A percentile compares a stretch with the other conserved stretches of the same genome.
These are phyloP conservation scores for Saprolegnia parasitica DNA, from an alignment of 352 stramenopile species.

Conservation along the genomic window DNA sequence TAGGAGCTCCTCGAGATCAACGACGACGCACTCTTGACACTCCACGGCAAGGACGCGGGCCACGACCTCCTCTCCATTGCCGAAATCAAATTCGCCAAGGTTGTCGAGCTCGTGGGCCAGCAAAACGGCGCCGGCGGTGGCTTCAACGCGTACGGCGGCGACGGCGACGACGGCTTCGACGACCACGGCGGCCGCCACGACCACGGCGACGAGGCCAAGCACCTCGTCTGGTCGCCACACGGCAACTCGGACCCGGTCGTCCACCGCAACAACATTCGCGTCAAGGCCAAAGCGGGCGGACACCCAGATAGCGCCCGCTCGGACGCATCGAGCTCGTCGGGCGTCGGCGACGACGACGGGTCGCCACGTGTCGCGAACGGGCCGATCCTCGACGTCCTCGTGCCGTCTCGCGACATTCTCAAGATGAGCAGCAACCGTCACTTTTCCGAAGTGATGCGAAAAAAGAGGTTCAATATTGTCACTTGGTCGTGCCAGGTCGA, in stretches of 20 bases:
- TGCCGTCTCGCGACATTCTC: slow-evolving; percentile 74
- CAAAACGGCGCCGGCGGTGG: slow-evolving; percentile 52
- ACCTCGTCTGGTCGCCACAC: slow-evolving; percentile 54
- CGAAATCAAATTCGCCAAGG: slow-evolving; percentile 74
- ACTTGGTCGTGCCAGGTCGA: no score
- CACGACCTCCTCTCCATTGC: slow-evolving; percentile 48
- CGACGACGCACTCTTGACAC: slow-evolving; percentile 8
- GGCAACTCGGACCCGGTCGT: slow-evolving; percentile 65
- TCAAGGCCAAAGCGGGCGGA: slow-evolving; percentile 37
- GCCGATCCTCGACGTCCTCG: slow-evolving; percentile 43
- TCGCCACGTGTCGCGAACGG: not conserved
- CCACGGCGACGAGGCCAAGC: slow-evolving; percentile 45
- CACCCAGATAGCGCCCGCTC: slow-evolving; percentile 53
- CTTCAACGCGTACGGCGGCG: slow-evolving; percentile 45
- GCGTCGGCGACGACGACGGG: slow-evolving; percentile 32
- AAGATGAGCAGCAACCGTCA: slow-evolving; percentile 84
- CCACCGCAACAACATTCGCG: slow-evolving; percentile 77
- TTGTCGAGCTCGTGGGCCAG: slow-evolving; percentile 71
- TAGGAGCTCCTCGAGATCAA: slow-evolving; percentile 27
- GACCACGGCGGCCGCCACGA: slow-evolving; percentile 32
- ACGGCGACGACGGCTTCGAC: slow-evolving; percentile 34
- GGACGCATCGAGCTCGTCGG: slow-evolving; percentile 37
- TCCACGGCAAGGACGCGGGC: slow-evolving; percentile 19
- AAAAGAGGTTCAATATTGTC: slow-evolving; percentile 54
- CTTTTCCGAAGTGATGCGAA: slow-evolving; percentile 73